These are phyloP conservation scores for Dryadomyces quercus-mongolicae DNA, from an alignment of 2,329 filamentous ascomycete genomes.

Conservation along the genomic window DNA sequence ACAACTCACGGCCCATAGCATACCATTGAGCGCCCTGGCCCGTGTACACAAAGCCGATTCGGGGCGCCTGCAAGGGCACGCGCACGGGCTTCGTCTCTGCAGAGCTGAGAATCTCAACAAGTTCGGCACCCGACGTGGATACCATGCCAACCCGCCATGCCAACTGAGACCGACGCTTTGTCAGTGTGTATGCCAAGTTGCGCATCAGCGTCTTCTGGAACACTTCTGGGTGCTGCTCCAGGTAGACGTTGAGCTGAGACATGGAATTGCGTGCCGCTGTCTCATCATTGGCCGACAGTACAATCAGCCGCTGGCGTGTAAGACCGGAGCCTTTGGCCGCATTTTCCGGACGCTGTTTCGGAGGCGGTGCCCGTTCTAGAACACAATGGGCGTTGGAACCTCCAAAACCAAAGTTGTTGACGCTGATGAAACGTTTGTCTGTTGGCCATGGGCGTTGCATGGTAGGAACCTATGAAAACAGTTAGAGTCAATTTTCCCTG, in stretches of 20 bases:
- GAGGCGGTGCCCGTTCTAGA: constrained; percentile 14
- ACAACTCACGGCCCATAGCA: constrained; percentile 6
- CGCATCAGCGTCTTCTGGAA: background rate
- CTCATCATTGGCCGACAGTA: background rate
- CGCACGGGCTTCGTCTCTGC: constrained; percentile 10
- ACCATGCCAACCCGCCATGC: background rate
- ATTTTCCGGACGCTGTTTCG: background rate
- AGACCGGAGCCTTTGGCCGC: background rate
- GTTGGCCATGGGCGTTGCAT: background rate
- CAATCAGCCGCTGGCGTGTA: too few relatives aligned
- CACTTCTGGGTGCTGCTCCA: background rate
- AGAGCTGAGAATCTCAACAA: background rate
- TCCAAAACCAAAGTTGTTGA: constrained; percentile 20
- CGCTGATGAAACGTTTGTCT: constrained; percentile 9
- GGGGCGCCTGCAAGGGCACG: too few relatives aligned
- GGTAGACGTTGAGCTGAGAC: background rate
- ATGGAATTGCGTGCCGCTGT: background rate
- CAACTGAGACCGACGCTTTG: background rate
- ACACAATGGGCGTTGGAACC: constrained; percentile 19
- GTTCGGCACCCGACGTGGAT: background rate
- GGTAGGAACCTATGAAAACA: constrained; percentile 3
- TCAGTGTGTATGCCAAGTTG: background rate
- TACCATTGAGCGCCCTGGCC: constrained; percentile 13
- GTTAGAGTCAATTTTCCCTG: too few relatives aligned
- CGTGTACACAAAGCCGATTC: constrained; percentile 27